Percentiles rank a stretch among this genome's conserved stretches.
phyloP scores from a whole-genome alignment of 106 monocot species.

The Acorus gramineus region DNA sequence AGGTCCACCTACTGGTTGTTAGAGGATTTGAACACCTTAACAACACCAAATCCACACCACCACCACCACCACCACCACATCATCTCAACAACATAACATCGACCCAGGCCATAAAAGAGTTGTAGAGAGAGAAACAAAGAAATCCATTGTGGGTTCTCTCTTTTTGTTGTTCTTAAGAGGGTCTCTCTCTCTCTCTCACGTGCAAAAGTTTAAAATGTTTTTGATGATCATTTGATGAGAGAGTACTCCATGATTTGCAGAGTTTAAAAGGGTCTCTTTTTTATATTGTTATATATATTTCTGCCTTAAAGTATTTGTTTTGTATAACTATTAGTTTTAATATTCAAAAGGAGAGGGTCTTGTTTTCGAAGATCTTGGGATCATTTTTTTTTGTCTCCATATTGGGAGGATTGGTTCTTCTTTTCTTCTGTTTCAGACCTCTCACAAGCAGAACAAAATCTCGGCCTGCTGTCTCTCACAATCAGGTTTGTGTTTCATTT shows the following conservation, averaged over 20 bases:
- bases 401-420: conserved; percentile 11
- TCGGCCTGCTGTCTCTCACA: conserved; percentile 6
- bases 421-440: conserved; percentile 7
- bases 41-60: conserved; percentile 11
- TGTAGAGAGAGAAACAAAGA: not conserved
- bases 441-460: conserved; percentile 37
- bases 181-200: too few relatives aligned
- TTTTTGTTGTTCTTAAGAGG: too few relatives aligned
- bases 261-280: too few relatives aligned
- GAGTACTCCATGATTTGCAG: too few relatives aligned
- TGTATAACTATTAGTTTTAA: too few relatives aligned
- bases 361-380: conserved; percentile 52
- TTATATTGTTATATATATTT: too few relatives aligned
- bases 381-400: conserved; percentile 46
- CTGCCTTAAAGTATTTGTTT: too few relatives aligned
- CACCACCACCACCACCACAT: too few relatives aligned
- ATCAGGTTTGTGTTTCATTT: not conserved
- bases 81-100: not conserved
- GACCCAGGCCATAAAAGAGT: not conserved
- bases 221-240: too few relatives aligned
- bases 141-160: not conserved
- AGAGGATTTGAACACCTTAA: conserved; percentile 56
- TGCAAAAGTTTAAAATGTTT: too few relatives aligned
- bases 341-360: too few relatives aligned
- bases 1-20: conserved; percentile 98